Base-by-base conservation (phyloP, 495 filamentous ascomycete genomes). In the Penicillium arizonense region DNA sequence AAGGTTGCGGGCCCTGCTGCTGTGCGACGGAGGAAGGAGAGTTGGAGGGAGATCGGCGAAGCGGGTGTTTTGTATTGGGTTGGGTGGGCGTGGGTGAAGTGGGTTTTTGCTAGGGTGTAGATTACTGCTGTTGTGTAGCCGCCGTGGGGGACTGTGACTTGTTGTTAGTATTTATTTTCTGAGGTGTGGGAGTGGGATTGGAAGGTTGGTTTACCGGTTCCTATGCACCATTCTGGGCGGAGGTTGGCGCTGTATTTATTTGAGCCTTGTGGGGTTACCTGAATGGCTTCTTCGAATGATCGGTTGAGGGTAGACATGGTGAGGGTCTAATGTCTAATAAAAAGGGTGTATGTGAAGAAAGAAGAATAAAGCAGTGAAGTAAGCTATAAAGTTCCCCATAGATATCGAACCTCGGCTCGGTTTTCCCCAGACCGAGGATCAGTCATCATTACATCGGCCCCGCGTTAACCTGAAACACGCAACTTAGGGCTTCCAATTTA, bases 11-110 rank as follows among this genome's bases (percentile, higher is more conserved):
- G 78, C 5, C 89, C 89, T 3, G 68, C 70, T 28, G 81, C 65
- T 9, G 87, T 89, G 50, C 88, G 83, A 5, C 82, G 81, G 21
- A 91, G 79, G 72, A 88, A 95, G 34, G 84, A 77, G 37, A 89
- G 82, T 56, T 91, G 87, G n/a, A 89, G 62, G 16, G 72, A 68
- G 36, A 77, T 77, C 61, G 56, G 86, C 61, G 54, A 89, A 65
- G 55, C 83, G 66, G 72, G 87, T 74, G 24, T 82, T 76, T 70
- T 87, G 57, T 82, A 77, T 42, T 81, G 80, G 0, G 69, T 67
- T 32, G 77, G 60, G 47, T 90, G 83, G 9, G 85, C 82, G 24
- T 82, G 84, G 37, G 60, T 63, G 71, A 89, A 90, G 67, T 93
- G 87, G 12, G 70, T 74, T 3, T 67, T 64, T 7, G 83, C 82